phyloP scores from a whole-genome alignment of 495 filamentous ascomycete species.

The Neurospora sp. region DNA sequence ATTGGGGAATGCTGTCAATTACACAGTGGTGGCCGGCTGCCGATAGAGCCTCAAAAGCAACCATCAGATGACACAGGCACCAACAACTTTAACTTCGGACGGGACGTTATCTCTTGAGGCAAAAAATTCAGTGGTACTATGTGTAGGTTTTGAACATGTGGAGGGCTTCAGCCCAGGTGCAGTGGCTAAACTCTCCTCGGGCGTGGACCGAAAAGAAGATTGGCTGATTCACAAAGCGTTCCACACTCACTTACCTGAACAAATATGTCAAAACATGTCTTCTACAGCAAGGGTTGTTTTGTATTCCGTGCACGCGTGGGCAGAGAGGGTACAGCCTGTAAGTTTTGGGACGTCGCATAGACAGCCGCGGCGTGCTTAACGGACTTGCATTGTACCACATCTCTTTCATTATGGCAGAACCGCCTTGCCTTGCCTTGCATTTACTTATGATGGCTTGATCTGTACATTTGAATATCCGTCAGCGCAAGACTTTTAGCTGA shows the following conservation, averaged over 20 bases:
- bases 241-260: background rate
- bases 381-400: background rate
- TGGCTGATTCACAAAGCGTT: background rate
- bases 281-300: background rate
- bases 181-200: background rate
- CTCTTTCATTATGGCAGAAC: background rate
- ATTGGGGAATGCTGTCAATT: background rate
- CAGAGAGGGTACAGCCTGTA: background rate
- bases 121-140: background rate
- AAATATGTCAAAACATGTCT: background rate
- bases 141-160: background rate
- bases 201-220: background rate
- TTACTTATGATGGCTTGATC: background rate
- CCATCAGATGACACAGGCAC: background rate
- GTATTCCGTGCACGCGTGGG: background rate
- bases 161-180: background rate
- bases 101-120: background rate
- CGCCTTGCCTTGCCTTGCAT: background rate
- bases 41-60: background rate
- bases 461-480: background rate
- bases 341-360: background rate
- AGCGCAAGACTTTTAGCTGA: background rate
- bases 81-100: background rate
- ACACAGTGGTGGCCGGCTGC: background rate
- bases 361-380: background rate